Evolutionary conservation across 2,329 filamentous ascomycete genomes (phyloP), one percentile per base, ranked within the genome.

Genomic region (Talaromyces marneffei): DNA sequence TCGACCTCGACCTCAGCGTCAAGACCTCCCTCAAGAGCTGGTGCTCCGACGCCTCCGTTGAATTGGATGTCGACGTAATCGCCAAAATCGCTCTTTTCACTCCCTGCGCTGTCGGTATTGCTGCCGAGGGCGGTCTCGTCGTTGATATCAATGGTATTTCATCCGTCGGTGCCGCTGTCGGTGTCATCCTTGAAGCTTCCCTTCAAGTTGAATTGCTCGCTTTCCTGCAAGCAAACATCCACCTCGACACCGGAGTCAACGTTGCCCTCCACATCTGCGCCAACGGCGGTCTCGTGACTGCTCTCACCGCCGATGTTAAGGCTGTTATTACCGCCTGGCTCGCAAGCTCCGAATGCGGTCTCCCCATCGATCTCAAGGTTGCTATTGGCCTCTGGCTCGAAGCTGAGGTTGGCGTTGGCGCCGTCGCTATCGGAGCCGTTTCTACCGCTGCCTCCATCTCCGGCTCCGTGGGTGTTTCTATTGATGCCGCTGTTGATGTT

Each of bases 131-230:
- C 42, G 68, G 70, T n/a, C 67, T 75, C 56, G 70, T 67, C 57
- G 72, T 75, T 44, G 73, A 69, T 46, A 35, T 75, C 20, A 72
- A 75, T 16, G 74, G 74, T 70, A 73, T 76, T 62, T 59, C 69
- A 18, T 56, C 68, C 54, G 66, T 58, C n/a, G 42, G 69, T 18
- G 65, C 72, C 10, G 67, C 65, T 27, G 64, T 66, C n/a, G 66
- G 67, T 46, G 69, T 74, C 20, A 68, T 74, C 56, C 68, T 76
- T 35, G 71, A 66, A 60, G 64, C 65, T 33, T 67, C 67, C 29
- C 66, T 68, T 33, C 72, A 74, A 63, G 35, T 67, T 57, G 63
- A 67, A 46, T 69, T 76, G 20, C 42, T 65, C 35, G 63, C 69
- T 53, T 74, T 71, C 66, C 63, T 75, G 37, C 63, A 65, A 37